phyloP scores from a whole-genome alignment of 177 flowering plant genomes.

The Tripterygium wilfordii region DNA sequence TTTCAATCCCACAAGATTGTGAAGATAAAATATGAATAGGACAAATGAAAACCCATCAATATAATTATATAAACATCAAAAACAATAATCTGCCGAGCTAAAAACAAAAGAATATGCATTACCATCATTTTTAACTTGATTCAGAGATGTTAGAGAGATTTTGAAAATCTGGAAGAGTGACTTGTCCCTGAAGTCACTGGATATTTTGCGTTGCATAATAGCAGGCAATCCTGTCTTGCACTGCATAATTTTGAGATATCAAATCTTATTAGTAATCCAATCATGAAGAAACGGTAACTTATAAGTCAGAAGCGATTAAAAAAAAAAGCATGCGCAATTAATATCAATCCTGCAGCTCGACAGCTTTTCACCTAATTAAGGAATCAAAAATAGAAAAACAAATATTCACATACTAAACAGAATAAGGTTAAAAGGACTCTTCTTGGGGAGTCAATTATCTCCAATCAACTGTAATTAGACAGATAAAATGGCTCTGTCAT shows the following conservation, averaged over 20 bases:
- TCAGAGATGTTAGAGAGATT: slow-evolving; percentile 8
- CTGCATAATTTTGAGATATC: not conserved
- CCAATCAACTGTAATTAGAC: too few species aligned
- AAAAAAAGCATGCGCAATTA: too few species aligned
- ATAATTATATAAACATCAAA: not conserved
- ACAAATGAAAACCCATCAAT: not conserved
- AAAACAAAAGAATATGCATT: not conserved
- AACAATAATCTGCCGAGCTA: not conserved
- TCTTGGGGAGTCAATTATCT: too few species aligned
- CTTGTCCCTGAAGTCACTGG: slow-evolving; percentile 8
- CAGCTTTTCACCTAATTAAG: too few species aligned
- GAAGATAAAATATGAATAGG: not conserved
- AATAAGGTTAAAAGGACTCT: too few species aligned
- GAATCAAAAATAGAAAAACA: too few species aligned
- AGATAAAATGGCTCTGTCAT: too few species aligned
- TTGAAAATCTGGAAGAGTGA: slow-evolving; percentile 8
- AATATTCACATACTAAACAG: too few species aligned
- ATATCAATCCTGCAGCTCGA: too few species aligned
- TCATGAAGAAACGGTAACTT: too few species aligned
- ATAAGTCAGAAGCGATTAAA: too few species aligned
- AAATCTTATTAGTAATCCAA: not conserved
- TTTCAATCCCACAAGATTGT: not conserved
- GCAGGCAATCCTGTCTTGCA: slow-evolving; percentile 7
- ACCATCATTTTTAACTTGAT: slow-evolving; percentile 11
- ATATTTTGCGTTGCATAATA: slow-evolving; percentile 4